These are phyloP conservation scores for Chiua virens DNA, from an alignment of 768 basidiomycete species.

Conservation along the genomic window DNA sequence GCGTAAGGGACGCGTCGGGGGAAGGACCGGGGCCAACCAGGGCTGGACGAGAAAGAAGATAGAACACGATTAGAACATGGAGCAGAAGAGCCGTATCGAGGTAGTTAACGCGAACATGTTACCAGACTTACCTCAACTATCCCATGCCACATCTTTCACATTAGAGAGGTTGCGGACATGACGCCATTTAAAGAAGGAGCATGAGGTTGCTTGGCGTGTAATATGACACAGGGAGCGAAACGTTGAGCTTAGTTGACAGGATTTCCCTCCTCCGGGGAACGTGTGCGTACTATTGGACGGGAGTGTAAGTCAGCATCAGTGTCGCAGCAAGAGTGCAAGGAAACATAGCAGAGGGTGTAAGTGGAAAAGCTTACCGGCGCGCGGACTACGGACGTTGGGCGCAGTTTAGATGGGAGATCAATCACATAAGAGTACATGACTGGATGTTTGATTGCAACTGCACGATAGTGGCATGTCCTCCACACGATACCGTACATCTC, in stretches of 20 bases:
- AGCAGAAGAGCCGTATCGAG: constrained; percentile 11
- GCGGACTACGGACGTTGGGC: neutral
- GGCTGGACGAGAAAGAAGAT: neutral
- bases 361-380: neutral
- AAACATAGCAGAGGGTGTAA: neutral
- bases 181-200: neutral
- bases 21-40: too few species aligned
- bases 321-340: too few species aligned
- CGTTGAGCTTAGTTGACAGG: constrained; percentile 10
- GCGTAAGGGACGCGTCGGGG: too few species aligned
- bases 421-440: constrained; percentile 16
- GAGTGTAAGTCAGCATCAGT: neutral
- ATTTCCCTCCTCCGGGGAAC: neutral
- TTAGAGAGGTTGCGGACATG: constrained; percentile 1
- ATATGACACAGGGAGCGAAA: constrained; percentile 5
- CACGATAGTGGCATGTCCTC: constrained; percentile 1
- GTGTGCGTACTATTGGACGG: neutral
- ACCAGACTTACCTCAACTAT: constrained; percentile 16
- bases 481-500: too few species aligned
- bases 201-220: neutral
- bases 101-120: constrained; percentile 7
- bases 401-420: constrained; percentile 5
- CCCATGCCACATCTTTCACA: neutral
- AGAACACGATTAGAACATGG: constrained; percentile 5
- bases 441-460: constrained; percentile 9